Percentiles rank a stretch among this genome's conserved stretches.
Evolutionary conservation across 2,329 filamentous ascomycete genomes (phyloP).

Genomic region (Xylariaceae sp.): DNA sequence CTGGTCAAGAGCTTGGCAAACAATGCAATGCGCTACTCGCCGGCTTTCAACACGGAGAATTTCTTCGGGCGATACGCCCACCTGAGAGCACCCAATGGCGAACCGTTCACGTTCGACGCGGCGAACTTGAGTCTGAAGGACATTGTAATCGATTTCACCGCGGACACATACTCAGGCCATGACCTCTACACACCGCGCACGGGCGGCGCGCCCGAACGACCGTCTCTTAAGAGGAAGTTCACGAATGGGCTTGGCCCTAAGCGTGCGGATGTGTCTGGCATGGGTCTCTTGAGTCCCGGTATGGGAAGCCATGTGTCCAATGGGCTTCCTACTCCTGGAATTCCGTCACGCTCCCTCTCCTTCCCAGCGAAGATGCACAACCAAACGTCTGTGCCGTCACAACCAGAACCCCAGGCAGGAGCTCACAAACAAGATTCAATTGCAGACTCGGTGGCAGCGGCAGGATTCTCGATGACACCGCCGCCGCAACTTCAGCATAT

Average conservation of each 20-base stretch:
- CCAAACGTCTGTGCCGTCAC: constrained; percentile 38
- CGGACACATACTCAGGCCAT: constrained; percentile 53
- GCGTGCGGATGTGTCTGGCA: constrained; percentile 38
- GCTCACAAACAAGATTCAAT: constrained; percentile 35
- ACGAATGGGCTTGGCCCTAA: constrained; percentile 38
- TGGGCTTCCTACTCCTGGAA: constrained; percentile 29
- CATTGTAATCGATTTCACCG: constrained; percentile 57
- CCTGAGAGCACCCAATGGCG: constrained; percentile 56
- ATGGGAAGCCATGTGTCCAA: constrained; percentile 26
- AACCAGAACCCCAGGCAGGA: constrained; percentile 34
- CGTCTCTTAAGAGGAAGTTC: constrained; percentile 50
- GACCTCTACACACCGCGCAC: constrained; percentile 46
- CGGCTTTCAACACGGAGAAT: constrained; percentile 80
- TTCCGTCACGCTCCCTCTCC: constrained; percentile 38
- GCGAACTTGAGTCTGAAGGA: constrained; percentile 72
- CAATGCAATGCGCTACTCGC: constrained; percentile 69
- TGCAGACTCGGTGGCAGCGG: constrained; percentile 35
- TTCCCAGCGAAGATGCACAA: constrained; percentile 34
- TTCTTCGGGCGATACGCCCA: constrained; percentile 79
- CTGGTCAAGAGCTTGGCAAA: constrained; percentile 70
- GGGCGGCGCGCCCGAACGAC: constrained; percentile 32
- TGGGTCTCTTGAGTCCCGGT: constrained; percentile 36
- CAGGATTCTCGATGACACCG: constrained; percentile 35
- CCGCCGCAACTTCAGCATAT: constrained; percentile 32
- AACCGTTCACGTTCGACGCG: constrained; percentile 65